Evolutionary conservation across 2,329 filamentous ascomycete species (phyloP), one percentile per base, ranked within the genome.

Genomic region (Neonectria ditissima): DNA sequence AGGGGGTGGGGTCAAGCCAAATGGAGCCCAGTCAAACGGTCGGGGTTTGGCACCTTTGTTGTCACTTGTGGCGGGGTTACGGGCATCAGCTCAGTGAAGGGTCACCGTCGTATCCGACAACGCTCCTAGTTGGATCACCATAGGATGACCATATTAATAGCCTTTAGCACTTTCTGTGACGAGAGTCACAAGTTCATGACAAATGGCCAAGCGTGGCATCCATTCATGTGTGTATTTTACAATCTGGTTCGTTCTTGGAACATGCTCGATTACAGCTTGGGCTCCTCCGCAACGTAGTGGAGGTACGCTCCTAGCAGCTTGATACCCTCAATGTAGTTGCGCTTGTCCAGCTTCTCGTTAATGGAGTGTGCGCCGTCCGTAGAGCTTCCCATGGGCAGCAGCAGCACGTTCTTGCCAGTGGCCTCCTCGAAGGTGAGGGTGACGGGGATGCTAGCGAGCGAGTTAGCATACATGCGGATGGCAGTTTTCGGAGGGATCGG

Each of bases 401-500:
- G 84, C 61, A 99, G 83, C 44, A 98, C 95, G 76, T 98, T 99
- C 90, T 99, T 99, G 76, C 94, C 94, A 7, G 95, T 97, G 18
- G 96, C 94, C 83, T 97, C 90, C 84, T 99, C 96, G 78, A 99
- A 99, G 1, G 94, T 98, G 74, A 99, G 83, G 8, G 96, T 99
- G 55, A 99, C 93, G 4, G 96, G 96, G 73, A 99, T 99, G 80
- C 93, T 97, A 60, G 8, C 56, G 43, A 55, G 18, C 11, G 10
- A 48, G 50, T 74, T 65, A 74, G 69, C 58, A 54, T 20, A 34
- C 10, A 11, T 53, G 20, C 53, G 20, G n/a, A 20, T 32, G 50
- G 18, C n/a, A 20, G 11, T 55, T 44, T 16, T 28, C 39, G 1
- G 24, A 26, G 16, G 20, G 18, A 6, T 34, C 43, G 45, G 61